Evolutionary conservation across 176 grass and related monocot genomes (phyloP).

Genomic region (Juncus effusus): DNA sequence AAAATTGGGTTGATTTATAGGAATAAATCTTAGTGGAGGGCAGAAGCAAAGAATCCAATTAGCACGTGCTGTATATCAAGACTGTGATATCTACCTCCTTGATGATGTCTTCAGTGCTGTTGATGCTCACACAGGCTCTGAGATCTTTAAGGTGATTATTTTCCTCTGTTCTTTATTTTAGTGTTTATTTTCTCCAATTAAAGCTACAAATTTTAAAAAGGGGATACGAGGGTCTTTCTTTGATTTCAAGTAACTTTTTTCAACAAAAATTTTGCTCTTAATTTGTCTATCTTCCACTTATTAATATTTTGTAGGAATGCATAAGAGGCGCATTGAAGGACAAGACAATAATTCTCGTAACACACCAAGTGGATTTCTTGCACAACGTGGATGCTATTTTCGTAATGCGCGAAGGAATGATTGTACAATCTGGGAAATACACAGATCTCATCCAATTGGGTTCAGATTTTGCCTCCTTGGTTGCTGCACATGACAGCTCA

Average conservation of each 20-base stretch:
- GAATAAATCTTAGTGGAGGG: constrained; percentile 90
- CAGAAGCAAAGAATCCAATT: constrained; percentile 98
- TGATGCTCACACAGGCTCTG: constrained; percentile 75
- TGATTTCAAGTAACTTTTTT: no score
- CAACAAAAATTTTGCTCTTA: no score
- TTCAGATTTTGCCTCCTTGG: constrained; percentile 67
- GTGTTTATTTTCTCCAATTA: neutral
- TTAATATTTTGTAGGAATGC: constrained; percentile 53
- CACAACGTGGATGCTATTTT: constrained; percentile 90
- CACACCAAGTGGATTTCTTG: constrained; percentile 97
- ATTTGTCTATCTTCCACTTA: neutral
- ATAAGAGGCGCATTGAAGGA: constrained; percentile 66
- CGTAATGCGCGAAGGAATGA: constrained; percentile 82
- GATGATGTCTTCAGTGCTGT: constrained; percentile 97
- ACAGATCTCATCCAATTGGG: constrained; percentile 48
- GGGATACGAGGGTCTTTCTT: neutral
- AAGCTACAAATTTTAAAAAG: neutral
- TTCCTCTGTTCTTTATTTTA: neutral
- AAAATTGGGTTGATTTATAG: neutral
- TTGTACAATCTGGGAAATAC: constrained; percentile 79
- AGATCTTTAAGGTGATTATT: constrained; percentile 73
- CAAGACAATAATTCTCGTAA: constrained; percentile 87
- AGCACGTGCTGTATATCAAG: constrained; percentile 89
- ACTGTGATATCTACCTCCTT: constrained; percentile 81
- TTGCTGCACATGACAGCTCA: constrained; percentile 81